Percentiles rank a stretch among this genome's conserved stretches.
These are phyloP conservation scores for Epichloe scottii DNA, from an alignment of 2,329 filamentous ascomycete species.

Conservation along the genomic window DNA sequence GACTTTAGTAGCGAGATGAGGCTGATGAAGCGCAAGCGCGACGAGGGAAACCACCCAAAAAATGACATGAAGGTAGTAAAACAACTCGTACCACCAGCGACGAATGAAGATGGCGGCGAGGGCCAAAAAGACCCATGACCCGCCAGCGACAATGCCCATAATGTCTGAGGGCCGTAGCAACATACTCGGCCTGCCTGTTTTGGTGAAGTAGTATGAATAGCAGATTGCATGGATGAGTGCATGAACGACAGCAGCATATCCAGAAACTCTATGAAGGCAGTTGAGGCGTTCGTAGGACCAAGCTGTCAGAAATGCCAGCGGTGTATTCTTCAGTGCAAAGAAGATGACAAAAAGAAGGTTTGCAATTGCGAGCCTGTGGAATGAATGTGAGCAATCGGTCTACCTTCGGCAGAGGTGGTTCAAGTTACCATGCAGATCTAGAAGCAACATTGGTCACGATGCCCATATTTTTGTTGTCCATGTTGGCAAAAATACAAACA, in stretches of 20 bases:
- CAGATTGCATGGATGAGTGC: conserved; percentile 32
- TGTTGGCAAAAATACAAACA: conserved; percentile 19
- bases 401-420: not conserved
- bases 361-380: conserved; percentile 23
- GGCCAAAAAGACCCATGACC: conserved; percentile 31
- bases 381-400: not conserved
- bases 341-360: conserved; percentile 42
- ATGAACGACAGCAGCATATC: conserved; percentile 34
- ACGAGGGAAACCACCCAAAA: conserved; percentile 37
- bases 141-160: conserved; percentile 34
- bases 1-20: conserved; percentile 28
- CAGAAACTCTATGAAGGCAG: conserved; percentile 40
- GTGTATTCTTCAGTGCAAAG: conserved; percentile 46
- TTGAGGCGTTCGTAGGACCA: conserved; percentile 49
- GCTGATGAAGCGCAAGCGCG: conserved; percentile 38
- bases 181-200: conserved; percentile 13
- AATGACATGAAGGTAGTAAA: conserved; percentile 39
- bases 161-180: conserved; percentile 28
- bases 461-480: conserved; percentile 19
- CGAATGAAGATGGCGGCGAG: conserved; percentile 31
- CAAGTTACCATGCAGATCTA: conserved; percentile 25
- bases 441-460: conserved; percentile 23
- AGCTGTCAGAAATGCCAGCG: conserved; percentile 37
- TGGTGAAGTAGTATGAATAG: conserved; percentile 30
- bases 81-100: conserved; percentile 40